A percentile compares a stretch with the other conserved stretches of the same genome.
phyloP scores from a whole-genome alignment of 768 basidiomycete genomes.

The Tricholoma sp. region DNA sequence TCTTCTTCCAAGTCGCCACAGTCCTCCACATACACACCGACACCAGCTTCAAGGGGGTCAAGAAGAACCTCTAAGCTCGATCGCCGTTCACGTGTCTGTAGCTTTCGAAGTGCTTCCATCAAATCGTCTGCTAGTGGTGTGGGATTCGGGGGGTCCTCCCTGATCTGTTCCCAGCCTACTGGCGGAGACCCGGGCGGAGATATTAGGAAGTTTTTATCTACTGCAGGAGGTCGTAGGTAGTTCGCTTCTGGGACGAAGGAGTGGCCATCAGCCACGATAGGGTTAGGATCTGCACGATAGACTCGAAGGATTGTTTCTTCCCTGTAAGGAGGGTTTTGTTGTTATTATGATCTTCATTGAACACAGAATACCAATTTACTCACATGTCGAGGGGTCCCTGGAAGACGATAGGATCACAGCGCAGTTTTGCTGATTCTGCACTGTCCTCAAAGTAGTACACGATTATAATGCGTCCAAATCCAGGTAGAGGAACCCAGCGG shows the following conservation, averaged over 20 bases:
- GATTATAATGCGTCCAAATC: conserved; percentile 77
- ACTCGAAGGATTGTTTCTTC: conserved; percentile 52
- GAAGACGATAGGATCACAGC: conserved; percentile 60
- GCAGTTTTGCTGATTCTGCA: conserved; percentile 63
- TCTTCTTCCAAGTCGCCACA: conserved; percentile 41
- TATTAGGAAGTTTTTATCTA: conserved; percentile 94
- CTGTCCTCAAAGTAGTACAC: conserved; percentile 64
- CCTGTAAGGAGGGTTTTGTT: conserved; percentile 33
- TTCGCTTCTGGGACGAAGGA: conserved; percentile 34
- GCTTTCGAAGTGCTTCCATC: conserved; percentile 66
- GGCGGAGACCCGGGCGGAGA: conserved; percentile 98
- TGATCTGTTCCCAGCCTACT: conserved; percentile 90
- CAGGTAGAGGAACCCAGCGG: conserved; percentile 84
- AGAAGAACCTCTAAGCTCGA: conserved; percentile 52
- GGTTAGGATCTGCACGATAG: conserved; percentile 70
- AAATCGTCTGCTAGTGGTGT: conserved; percentile 85
- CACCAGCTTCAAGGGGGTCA: conserved; percentile 65
- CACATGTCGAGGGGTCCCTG: conserved; percentile 48
- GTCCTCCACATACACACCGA: conserved; percentile 77
- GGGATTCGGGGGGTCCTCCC: conserved; percentile 86
- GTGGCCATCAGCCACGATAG: conserved; percentile 37
- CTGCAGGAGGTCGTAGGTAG: conserved; percentile 69
- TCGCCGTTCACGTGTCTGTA: conserved; percentile 50
- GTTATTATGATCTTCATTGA: neutral
- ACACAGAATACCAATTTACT: conserved; percentile 18